A percentile compares a stretch with the other conserved stretches of the same genome.
These are phyloP conservation scores for Tricholoma sp. DNA, from an alignment of 768 basidiomycete species.

Conservation along the genomic window DNA sequence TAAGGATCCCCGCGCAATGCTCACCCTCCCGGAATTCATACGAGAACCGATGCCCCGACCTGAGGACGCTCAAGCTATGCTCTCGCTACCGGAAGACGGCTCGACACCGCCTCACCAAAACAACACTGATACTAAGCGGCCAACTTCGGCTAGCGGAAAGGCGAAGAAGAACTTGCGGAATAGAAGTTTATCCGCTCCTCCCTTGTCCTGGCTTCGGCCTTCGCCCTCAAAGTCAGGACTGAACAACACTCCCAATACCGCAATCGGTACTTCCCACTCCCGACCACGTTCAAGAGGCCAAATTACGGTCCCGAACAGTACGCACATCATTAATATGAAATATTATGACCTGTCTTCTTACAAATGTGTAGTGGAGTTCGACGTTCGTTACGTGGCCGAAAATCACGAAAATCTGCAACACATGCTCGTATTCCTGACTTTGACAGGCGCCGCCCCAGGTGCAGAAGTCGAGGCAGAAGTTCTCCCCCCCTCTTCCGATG, in stretches of 20 bases:
- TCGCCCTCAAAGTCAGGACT: slow-evolving; percentile 23
- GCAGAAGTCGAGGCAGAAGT: slow-evolving; percentile 65
- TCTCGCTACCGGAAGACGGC: slow-evolving; percentile 58
- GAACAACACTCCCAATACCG: slow-evolving; percentile 2
- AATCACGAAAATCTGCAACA: slow-evolving; percentile 83
- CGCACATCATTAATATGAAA: slow-evolving; percentile 1
- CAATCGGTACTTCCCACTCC: slow-evolving; percentile 10
- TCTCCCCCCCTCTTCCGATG: slow-evolving; percentile 39
- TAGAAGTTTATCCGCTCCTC: slow-evolving; percentile 58
- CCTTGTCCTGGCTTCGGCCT: slow-evolving; percentile 52
- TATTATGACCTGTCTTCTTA: not conserved
- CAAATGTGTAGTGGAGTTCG: slow-evolving; percentile 28
- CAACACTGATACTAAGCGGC: slow-evolving; percentile 7
- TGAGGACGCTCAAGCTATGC: slow-evolving; percentile 41
- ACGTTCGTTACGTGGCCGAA: slow-evolving; percentile 57
- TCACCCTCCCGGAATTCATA: slow-evolving; percentile 61
- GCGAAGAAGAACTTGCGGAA: slow-evolving; percentile 30
- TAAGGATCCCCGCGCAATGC: slow-evolving; percentile 47
- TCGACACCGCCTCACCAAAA: slow-evolving; percentile 28
- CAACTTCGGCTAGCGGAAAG: slow-evolving; percentile 14
- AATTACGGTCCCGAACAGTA: slow-evolving; percentile 16
- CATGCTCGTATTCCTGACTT: slow-evolving; percentile 68
- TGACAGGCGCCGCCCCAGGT: slow-evolving; percentile 43
- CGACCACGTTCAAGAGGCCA: slow-evolving; percentile 15
- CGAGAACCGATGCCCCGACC: slow-evolving; percentile 42